phyloP scores from a whole-genome alignment of 805 yeast species.

The Grigorovia transvaalensis region DNA sequence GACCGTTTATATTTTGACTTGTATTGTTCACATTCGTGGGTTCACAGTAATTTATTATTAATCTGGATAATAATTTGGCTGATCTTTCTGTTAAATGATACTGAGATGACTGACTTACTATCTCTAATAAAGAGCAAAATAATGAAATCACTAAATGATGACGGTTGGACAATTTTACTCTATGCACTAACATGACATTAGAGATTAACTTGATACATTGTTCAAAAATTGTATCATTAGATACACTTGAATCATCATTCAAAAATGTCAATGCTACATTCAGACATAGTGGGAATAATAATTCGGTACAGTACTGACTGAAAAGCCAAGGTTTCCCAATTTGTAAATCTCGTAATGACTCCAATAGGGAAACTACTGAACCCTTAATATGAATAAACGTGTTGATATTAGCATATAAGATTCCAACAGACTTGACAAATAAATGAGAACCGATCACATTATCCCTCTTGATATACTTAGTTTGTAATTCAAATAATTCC shows the following conservation, averaged over 20 bases:
- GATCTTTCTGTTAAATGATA: constrained; percentile 24
- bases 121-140: constrained; percentile 41
- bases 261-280: constrained; percentile 1
- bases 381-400: constrained; percentile 3
- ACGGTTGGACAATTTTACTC: constrained; percentile 60
- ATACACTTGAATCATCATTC: background rate
- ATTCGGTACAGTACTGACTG: constrained; percentile 57
- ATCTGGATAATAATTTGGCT: constrained; percentile 44
- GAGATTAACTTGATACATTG: constrained; percentile 44
- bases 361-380: constrained; percentile 13
- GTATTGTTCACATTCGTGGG: constrained; percentile 36
- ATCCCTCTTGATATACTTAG: constrained; percentile 13
- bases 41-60: constrained; percentile 62
- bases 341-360: constrained; percentile 33
- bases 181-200: constrained; percentile 51
- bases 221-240: constrained; percentile 28
- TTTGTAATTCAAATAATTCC: constrained; percentile 15
- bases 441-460: constrained; percentile 14
- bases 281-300: constrained; percentile 31
- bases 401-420: constrained; percentile 17
- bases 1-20: constrained; percentile 21
- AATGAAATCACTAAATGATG: constrained; percentile 52
- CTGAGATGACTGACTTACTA: constrained; percentile 28
- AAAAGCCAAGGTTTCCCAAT: constrained; percentile 47
- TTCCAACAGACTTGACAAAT: constrained; percentile 27